Base-by-base conservation (phyloP, 768 basidiomycete species). In the Heimioporus sp. region DNA sequence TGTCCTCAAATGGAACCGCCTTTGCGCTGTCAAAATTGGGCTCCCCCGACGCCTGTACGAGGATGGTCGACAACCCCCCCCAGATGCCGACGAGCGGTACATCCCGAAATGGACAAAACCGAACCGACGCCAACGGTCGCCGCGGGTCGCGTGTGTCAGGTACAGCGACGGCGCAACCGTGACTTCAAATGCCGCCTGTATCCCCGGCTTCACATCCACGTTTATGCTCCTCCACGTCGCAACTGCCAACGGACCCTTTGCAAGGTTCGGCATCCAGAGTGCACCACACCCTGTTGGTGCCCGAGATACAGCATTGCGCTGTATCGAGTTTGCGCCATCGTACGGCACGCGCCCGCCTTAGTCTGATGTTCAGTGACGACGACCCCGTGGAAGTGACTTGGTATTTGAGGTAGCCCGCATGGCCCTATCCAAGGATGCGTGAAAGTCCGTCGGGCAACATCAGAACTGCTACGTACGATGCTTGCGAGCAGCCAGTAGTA, bases 301-400 rank as follows among this genome's bases (percentile, higher is more conserved):
- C 97, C 97, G 10, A 97, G 82, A 55, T 97, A 85, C 49, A 98
- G 87, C 55, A 98, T 91, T 11, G 93, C 97, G 68, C 88, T 95
- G 72, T 98, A 94, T 15, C 76, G 68, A 65, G 97, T 98, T 75
- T 98, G 94, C 0, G 90, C 75, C 85, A 99, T 90, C 36, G 89
- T 81, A 32, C 73, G 78, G 60, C 90, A 92, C 10, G 87, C 80
- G 4, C 97, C 95, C 21, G 96, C 79, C 64, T 91, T 92, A 10
- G 94, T 96, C 19, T 91, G 85, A 67, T 96, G 92, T 65, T 92
- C 86, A 36, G 84, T 82, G 32, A 98, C 75, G 36, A 97, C 77
- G 49, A 84, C 78, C 11, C 97, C 97, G 93, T 98, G 5, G 96
- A 93, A 0, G 92, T 95, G 65, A 98, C 97, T 73, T 96, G 93